Evolutionary conservation across 2,329 filamentous ascomycete genomes (phyloP).

Genomic region (Pseudogymnoascus sp.): DNA sequence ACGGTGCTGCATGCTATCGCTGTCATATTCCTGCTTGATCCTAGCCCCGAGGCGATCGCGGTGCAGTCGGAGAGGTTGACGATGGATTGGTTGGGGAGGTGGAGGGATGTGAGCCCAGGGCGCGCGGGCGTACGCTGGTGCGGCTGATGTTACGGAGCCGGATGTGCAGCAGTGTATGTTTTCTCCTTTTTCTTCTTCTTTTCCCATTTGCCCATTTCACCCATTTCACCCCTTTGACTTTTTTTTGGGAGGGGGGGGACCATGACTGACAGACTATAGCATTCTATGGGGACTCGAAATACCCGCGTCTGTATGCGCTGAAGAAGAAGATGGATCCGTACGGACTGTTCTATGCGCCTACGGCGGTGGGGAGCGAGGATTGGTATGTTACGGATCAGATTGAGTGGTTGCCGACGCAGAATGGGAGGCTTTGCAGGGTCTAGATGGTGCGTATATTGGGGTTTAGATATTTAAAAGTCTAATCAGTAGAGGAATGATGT

Average conservation of each 20-base stretch:
- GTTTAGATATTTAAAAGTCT: neutral
- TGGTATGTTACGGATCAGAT: constrained; percentile 27
- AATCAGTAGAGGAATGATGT: neutral
- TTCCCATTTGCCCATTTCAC: neutral
- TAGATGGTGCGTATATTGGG: neutral
- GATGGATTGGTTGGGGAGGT: constrained; percentile 16
- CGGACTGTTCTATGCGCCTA: constrained; percentile 32
- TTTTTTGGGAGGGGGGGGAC: too few species aligned
- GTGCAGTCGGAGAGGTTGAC: constrained; percentile 32
- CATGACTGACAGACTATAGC: neutral
- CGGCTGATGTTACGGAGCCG: constrained; percentile 40
- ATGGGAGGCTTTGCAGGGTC: constrained; percentile 19
- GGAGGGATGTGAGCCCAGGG: constrained; percentile 18
- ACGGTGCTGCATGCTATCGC: constrained; percentile 26
- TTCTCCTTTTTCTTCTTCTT: neutral
- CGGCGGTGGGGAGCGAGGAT: constrained; percentile 19
- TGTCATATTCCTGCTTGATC: constrained; percentile 31
- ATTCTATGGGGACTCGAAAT: constrained; percentile 20
- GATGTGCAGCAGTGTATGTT: constrained; percentile 27
- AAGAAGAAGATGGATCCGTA: constrained; percentile 45
- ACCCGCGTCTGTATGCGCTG: constrained; percentile 34
- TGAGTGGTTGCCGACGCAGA: constrained; percentile 17
- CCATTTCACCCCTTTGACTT: neutral
- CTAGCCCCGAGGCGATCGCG: constrained; percentile 31
- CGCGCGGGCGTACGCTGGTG: constrained; percentile 42